Percentiles rank a stretch among this genome's conserved stretches.
phyloP scores from a whole-genome alignment of 2,329 filamentous ascomycete species.

The Ophiocordyceps sinensis region DNA sequence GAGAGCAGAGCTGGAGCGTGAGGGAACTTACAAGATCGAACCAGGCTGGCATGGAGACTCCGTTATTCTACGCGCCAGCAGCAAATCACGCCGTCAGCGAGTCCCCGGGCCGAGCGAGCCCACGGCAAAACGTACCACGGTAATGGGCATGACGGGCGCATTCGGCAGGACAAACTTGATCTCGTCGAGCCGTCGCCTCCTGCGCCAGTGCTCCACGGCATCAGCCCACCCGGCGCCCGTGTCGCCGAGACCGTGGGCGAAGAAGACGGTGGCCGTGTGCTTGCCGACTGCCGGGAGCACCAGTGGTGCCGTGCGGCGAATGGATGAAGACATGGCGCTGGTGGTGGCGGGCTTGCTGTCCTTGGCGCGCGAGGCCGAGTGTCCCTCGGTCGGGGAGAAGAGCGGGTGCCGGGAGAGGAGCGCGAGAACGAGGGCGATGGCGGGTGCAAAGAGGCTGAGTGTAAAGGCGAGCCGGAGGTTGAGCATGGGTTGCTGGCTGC shows the following conservation, averaged over 20 bases:
- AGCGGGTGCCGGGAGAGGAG: no score
- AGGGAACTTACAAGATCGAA: conserved; percentile 55
- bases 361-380: background rate
- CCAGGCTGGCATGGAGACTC: conserved; percentile 76
- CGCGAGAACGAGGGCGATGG: no score
- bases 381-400: background rate
- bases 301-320: conserved; percentile 33
- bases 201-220: conserved; percentile 77
- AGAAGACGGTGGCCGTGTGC: conserved; percentile 91
- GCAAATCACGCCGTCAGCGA: background rate
- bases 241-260: conserved; percentile 85
- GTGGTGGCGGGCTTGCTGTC: background rate
- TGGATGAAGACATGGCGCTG: conserved; percentile 10
- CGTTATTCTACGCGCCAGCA: conserved; percentile 42
- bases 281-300: conserved; percentile 65
- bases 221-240: conserved; percentile 65
- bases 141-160: conserved; percentile 75
- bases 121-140: conserved; percentile 27
- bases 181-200: conserved; percentile 66
- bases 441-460: no score
- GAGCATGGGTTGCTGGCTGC: no score
- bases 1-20: background rate
- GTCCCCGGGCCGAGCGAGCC: background rate
- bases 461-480: no score
- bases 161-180: conserved; percentile 92